Evolutionary conservation across 805 yeast genomes (phyloP), one percentile per base, ranked within the genome.

Genomic region (Candida morakotiae): DNA sequence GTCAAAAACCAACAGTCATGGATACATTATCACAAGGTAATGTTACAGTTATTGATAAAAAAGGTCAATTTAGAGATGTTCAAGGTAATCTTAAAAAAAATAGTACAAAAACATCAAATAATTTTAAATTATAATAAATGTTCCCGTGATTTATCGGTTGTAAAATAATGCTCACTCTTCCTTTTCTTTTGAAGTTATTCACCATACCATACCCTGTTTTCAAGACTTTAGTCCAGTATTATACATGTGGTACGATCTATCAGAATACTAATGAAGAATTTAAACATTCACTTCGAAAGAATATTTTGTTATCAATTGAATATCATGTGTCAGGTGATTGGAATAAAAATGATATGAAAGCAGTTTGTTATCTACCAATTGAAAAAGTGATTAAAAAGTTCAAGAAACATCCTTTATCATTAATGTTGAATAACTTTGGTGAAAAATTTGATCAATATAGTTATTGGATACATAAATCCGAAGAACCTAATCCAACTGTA

Each of bases 41-140:
- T 51, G 78, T 87, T 49, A 83, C 93, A 1, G 75, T 86, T 43
- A 80, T 87, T 52, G 87, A 82, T 53, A 77, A 73, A 48, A 75
- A 77, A 56, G 95, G 95, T 51, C 81, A 80, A 52, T 75, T 76
- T 64, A 74, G 81, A 37, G 93, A 85, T 56, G 71, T 81, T 42
- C 73, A 69, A 45, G 95, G 95, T 55, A 77, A 81, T 40, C 57
- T 72, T 34, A 77, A 76, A 50, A 77, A 69, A 53, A 67, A 68
- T 11, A 52, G 56, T 35, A 60, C 58, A 4, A 58, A 53, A 41
- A 45, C 51, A 3, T 53, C 64, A 8, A 58, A 49, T 40, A 51
- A 48, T 37, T 62, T 59, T 37, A 56, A 51, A 38, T 48, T 56
- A 36, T 55, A 51, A 10, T 17, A 33, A n/a, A 19, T 18, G 20